These are phyloP conservation scores for Echinochloa phyllopogon DNA, from an alignment of 176 grass and related monocot genomes.

Conservation along the genomic window DNA sequence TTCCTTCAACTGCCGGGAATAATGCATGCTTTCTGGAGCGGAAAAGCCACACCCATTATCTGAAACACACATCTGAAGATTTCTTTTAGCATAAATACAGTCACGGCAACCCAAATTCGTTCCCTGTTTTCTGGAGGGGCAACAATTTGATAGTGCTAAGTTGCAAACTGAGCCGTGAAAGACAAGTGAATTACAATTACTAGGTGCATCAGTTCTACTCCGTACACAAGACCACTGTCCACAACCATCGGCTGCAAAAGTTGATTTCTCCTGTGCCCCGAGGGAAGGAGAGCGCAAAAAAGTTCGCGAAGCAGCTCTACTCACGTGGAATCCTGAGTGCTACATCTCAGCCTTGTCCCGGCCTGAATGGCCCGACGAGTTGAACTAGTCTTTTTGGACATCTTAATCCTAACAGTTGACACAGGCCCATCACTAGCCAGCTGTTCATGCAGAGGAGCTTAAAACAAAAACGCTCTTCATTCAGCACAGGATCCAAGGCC, in stretches of 20 bases:
- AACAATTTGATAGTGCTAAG: background rate
- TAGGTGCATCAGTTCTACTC: no score
- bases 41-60: background rate
- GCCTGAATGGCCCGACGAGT: background rate
- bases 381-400: background rate
- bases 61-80: background rate
- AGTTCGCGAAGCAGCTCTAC: background rate
- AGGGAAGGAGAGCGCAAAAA: background rate
- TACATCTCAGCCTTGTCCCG: background rate
- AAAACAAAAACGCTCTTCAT: background rate
- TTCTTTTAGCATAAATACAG: background rate
- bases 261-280: background rate
- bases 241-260: background rate
- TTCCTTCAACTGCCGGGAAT: background rate
- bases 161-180: background rate
- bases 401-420: background rate
- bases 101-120: background rate
- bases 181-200: background rate
- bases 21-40: background rate
- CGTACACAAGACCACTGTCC: no score
- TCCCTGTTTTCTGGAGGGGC: background rate
- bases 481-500: slow-evolving; percentile 33
- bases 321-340: background rate
- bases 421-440: background rate
- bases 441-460: background rate